Conservation (phyloP, 345 rosid genomes). For the Raphanus raphanistrum region DNA sequence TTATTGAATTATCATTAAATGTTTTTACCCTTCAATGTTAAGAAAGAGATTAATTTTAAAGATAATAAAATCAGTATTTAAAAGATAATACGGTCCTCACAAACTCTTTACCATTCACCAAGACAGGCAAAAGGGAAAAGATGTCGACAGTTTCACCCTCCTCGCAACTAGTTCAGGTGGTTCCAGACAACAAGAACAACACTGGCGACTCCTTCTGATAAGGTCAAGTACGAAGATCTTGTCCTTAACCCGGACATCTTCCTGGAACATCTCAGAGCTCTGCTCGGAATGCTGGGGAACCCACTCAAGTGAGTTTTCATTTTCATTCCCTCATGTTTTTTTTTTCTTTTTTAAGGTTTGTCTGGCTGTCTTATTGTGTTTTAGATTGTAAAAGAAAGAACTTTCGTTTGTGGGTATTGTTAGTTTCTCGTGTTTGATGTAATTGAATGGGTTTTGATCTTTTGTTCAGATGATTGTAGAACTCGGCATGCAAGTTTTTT, state of each 20-base stretch:
- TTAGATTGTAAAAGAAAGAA: constrained; percentile 8
- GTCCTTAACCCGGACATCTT: constrained; percentile 63
- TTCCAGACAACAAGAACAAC: constrained; percentile 26
- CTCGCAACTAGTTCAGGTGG: constrained; percentile 32
- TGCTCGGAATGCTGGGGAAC: constrained; percentile 48
- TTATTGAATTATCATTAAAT: constrained; percentile 4
- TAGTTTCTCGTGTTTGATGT: constrained; percentile 12
- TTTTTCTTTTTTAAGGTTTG: neutral
- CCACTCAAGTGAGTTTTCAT: constrained; percentile 54
- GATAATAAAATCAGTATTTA: constrained; percentile 13
- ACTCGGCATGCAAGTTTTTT: constrained; percentile 2
- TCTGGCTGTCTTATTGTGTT: neutral
- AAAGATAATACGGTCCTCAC: constrained; percentile 17
- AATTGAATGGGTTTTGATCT: constrained; percentile 5
- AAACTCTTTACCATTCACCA: constrained; percentile 18
- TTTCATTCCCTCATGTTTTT: neutral
- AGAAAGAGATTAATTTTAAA: neutral
- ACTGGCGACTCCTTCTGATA: constrained; percentile 48
- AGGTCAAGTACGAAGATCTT: constrained; percentile 60
- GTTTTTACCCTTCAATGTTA: neutral
- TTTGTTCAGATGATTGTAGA: constrained; percentile 15
- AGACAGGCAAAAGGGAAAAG: neutral
- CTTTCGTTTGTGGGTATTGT: constrained; percentile 2
- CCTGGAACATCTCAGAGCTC: constrained; percentile 67
- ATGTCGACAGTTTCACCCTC: constrained; percentile 42